These are phyloP conservation scores for Trichosporon faecale DNA, from an alignment of 1,284 basidiomycete genomes.

Conservation along the genomic window DNA sequence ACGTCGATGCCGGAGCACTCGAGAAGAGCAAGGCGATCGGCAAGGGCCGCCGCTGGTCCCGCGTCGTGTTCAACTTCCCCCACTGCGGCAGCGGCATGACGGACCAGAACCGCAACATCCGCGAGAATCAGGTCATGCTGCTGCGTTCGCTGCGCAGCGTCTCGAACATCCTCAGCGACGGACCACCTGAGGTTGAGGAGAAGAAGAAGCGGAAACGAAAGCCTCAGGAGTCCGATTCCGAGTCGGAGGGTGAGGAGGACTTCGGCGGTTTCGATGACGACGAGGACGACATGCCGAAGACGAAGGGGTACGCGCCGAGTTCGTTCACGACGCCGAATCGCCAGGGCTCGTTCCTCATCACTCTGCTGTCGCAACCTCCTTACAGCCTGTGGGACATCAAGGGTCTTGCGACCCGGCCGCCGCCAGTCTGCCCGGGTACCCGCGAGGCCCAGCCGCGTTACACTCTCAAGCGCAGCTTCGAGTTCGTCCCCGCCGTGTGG, in stretches of 20 bases:
- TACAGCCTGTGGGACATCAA: conserved; percentile 86
- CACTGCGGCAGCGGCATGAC: conserved; percentile 91
- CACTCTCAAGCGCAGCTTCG: conserved; percentile 73
- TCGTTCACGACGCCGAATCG: conserved; percentile 45
- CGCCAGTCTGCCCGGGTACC: conserved; percentile 26
- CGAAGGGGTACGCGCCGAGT: conserved; percentile 14
- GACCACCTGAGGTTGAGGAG: conserved; percentile 39
- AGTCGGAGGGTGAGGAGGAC: conserved; percentile 19
- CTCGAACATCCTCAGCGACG: conserved; percentile 62
- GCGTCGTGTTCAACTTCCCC: conserved; percentile 91
- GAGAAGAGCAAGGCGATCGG: conserved; percentile 59
- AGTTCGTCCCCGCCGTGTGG: conserved; percentile 70
- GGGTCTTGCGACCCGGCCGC: conserved; percentile 65
- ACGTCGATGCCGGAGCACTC: conserved; percentile 76
- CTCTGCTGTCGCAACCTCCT: conserved; percentile 78
- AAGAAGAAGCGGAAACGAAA: conserved; percentile 16
- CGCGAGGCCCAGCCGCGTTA: conserved; percentile 63
- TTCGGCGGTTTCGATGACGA: conserved; percentile 33
- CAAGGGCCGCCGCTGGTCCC: conserved; percentile 58
- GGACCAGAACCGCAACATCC: conserved; percentile 90
- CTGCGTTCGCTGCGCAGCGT: conserved; percentile 79
- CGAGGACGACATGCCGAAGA: conserved; percentile 48
- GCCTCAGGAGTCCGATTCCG: conserved; percentile 15
- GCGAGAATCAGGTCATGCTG: conserved; percentile 85
- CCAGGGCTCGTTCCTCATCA: conserved; percentile 66